Conservation (phyloP, 345 rosid species). For the Populus davidiana region DNA sequence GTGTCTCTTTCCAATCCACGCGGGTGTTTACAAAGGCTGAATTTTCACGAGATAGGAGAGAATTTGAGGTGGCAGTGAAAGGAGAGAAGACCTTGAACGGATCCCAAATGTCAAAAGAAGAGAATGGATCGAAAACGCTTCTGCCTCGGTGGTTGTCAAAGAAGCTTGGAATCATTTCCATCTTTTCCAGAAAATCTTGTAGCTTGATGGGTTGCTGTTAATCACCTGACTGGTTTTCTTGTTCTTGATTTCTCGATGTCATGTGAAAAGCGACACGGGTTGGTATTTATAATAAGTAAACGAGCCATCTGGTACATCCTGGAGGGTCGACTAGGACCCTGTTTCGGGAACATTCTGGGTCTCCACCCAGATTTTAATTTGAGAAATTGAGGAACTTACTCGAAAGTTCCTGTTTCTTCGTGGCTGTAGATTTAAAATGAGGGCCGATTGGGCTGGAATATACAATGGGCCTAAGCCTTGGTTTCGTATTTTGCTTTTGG, state of each 20-base stretch:
- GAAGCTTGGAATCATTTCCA: conserved; percentile 13
- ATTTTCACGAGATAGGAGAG: neutral
- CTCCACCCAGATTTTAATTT: too few species aligned
- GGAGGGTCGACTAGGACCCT: too few species aligned
- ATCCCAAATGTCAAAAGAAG: conserved; percentile 2
- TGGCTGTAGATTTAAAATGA: too few species aligned
- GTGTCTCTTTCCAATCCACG: conserved; percentile 18
- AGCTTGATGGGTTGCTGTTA: neutral
- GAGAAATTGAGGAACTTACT: too few species aligned
- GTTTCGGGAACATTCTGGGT: too few species aligned
- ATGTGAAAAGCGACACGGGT: rapidly evolving
- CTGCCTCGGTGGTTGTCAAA: neutral
- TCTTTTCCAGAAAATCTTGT: neutral
- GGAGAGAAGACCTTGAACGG: neutral
- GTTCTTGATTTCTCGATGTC: neutral
- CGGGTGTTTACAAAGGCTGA: neutral
- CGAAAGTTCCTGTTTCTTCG: too few species aligned
- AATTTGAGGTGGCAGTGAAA: neutral
- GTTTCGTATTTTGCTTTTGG: too few species aligned
- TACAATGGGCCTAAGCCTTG: too few species aligned
- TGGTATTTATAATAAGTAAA: too few species aligned
- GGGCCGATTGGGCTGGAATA: too few species aligned
- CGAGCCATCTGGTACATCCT: too few species aligned
- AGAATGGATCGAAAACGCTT: conserved; percentile 13
- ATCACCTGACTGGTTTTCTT: neutral